Evolutionary conservation across 148 eudicot genomes (phyloP), one percentile per base, ranked within the genome.

Genomic region (Rhododendron vialii): DNA sequence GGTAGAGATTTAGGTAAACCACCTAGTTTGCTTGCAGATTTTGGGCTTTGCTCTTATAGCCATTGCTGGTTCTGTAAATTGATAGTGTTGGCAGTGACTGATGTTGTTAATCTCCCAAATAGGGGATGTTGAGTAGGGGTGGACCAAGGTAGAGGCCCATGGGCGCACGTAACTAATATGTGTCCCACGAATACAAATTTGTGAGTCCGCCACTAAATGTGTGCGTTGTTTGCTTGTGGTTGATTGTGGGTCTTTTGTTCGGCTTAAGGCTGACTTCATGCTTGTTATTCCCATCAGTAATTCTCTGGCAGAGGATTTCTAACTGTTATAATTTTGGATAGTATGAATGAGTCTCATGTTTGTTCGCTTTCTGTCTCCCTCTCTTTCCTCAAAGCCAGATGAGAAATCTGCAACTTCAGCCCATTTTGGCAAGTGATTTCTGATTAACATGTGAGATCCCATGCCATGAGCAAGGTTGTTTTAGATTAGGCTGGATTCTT

Each of bases 251-350:
- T 82, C 86, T 85, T 83, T 30, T 87, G 90, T 85, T 88, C 92
- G 90, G 89, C 89, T 86, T 86, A 81, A 22, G 88, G 89, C 89
- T 88, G 92, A 90, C 87, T 85, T 82, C 41, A 74, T 75, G 9
- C 59, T 75, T 55, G n/a, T 61, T 59, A 24, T 22, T n/a, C 3
- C 61, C 69, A 12, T 57, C 11, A 8, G 38, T 26, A 33, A 67
- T 83, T 63, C 85, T 43, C 85, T 67, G 20, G 76, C 26, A 41
- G 71, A 65, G 77, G 77, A 82, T 26, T 35, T 41, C 75, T 63
- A 41, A 59, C 33, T 12, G 43, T 13, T 38, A 10, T 67, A 3
- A 2, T 63, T 41, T 61, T 0, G 22, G 55, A 63, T 59, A 35
- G 45, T 3, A 47, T 26, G 30, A 57, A 36, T 82, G 84, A 82